Evolutionary conservation across 768 basidiomycete species (phyloP), one percentile per base, ranked within the genome.

Genomic region (Hypholoma fasciculare): DNA sequence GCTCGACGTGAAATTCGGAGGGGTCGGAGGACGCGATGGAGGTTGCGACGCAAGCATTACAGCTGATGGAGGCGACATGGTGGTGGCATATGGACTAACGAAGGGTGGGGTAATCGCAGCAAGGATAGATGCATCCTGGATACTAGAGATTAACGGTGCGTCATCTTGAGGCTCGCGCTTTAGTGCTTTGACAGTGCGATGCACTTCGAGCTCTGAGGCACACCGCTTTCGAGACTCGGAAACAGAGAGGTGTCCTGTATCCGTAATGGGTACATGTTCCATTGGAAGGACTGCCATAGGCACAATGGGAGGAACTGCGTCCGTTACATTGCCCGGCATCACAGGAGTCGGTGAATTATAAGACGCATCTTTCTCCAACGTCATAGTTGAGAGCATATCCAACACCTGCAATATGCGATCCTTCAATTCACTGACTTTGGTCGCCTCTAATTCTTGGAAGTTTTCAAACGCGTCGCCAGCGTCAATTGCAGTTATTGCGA

Each of bases 401-500:
- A 83, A 76, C 26, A 84, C 83, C 55, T 81, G 69, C 4, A 74
- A 70, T 52, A 87, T 81, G 37, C 82, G 80, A 66, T 79, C 77
- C 65, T 74, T 83, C 63, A 87, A 76, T 58, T 85, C 78, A 64
- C 80, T 82, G 54, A 87, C 79, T 63, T 80, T 82, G 27, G 68
- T 76, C 40, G 76, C 75, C 6, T 81, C 79, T 7, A 74, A 59
- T 50, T 76, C 77, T 61, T 82, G 78, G n/a, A 65, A 67, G 71
- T 79, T 68, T 61, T 73, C 67, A 60, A 82, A 86, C 36, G 80
- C 79, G 39, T 76, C 76, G 42, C 78, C 82, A 43, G 84, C 86
- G 44, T 82, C 82, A 53, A 79, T 76, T 39, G 86, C 85, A 14
- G 84, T 85, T 54, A 82, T 78, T 42, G 81, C 83, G 62, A 88